Evolutionary conservation across 352 stramenopile genomes (phyloP).

Genomic region (Phytophthora megakarya): DNA sequence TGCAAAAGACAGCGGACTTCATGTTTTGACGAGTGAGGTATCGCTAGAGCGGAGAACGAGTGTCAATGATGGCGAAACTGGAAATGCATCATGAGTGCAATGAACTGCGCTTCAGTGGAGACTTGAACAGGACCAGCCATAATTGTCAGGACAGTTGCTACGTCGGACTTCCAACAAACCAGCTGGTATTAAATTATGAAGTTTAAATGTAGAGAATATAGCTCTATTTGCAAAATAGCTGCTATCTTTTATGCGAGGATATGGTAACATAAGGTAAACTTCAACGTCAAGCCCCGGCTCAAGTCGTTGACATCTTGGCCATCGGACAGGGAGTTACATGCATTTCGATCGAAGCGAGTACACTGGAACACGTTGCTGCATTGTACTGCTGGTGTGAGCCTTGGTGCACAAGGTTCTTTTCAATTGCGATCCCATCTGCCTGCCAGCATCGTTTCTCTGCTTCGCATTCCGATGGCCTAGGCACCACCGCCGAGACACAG

Average conservation of each 20-base stretch:
- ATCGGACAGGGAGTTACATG: too few relatives aligned
- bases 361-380: background rate
- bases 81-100: slow-evolving; percentile 1
- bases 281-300: too few relatives aligned
- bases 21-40: slow-evolving; percentile 17
- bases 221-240: background rate
- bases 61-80: slow-evolving; percentile 11
- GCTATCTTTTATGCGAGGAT: background rate
- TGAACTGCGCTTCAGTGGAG: too few relatives aligned
- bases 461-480: background rate
- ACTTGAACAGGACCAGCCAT: too few relatives aligned
- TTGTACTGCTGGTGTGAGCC: background rate
- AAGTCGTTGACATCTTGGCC: too few relatives aligned
- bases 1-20: slow-evolving; percentile 39
- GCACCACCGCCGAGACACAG: slow-evolving; percentile 10
- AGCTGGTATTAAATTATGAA: background rate
- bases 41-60: background rate
- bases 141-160: background rate
- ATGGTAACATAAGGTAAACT: background rate
- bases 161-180: background rate
- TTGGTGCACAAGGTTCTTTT: background rate
- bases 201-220: background rate
- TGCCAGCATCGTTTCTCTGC: slow-evolving; percentile 11
- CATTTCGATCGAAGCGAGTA: too few relatives aligned
- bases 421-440: slow-evolving; percentile 8